Evolutionary conservation across 2,329 filamentous ascomycete species (phyloP).

Genomic region (Ceratocystis papillata): DNA sequence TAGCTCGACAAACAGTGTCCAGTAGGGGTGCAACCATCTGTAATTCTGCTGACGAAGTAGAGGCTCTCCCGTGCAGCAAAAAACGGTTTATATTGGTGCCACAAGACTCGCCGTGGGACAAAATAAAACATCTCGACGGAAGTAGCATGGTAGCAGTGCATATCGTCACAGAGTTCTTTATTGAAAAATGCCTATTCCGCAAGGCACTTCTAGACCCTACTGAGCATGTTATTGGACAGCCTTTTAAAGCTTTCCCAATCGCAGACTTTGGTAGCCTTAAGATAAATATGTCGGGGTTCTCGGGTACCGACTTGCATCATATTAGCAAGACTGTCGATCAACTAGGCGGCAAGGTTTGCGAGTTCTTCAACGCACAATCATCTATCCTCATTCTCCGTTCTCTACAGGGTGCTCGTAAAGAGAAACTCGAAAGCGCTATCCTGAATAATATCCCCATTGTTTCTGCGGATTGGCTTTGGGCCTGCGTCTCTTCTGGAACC

Average conservation of each 20-base stretch:
- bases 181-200: conserved; percentile 75
- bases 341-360: conserved; percentile 70
- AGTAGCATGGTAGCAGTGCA: conserved; percentile 5
- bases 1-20: conserved; percentile 16
- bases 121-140: conserved; percentile 10
- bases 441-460: conserved; percentile 74
- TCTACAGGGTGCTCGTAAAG: conserved; percentile 46
- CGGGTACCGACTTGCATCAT: conserved; percentile 74
- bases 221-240: conserved; percentile 62
- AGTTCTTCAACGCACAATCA: conserved; percentile 59
- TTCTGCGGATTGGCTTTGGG: conserved; percentile 71
- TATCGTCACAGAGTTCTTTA: conserved; percentile 78
- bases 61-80: conserved; percentile 6
- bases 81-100: conserved; percentile 43
- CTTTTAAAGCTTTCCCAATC: conserved; percentile 62
- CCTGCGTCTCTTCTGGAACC: conserved; percentile 47
- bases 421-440: conserved; percentile 69
- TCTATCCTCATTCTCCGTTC: conserved; percentile 67
- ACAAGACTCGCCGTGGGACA: conserved; percentile 30
- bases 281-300: conserved; percentile 73
- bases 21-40: conserved; percentile 16
- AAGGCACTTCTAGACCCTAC: conserved; percentile 60
- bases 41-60: conserved; percentile 9
- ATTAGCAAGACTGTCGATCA: conserved; percentile 64
- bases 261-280: conserved; percentile 56